These are phyloP conservation scores for Talaromyces sp. DNA, from an alignment of 2,329 filamentous ascomycete species.

Conservation along the genomic window DNA sequence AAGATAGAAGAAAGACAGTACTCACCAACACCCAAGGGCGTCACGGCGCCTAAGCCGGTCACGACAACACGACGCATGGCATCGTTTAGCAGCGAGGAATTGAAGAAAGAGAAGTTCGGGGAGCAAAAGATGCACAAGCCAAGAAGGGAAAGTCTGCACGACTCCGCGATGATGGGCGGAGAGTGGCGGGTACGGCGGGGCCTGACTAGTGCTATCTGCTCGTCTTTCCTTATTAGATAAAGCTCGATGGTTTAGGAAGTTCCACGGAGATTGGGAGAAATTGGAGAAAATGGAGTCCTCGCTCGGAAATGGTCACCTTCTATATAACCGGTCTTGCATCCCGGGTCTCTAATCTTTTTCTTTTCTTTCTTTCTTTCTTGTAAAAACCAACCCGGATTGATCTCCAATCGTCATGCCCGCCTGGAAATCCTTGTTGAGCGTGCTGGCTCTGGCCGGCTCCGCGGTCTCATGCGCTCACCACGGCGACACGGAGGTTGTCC, in stretches of 20 bases:
- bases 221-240: constrained; percentile 26
- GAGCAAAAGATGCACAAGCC: constrained; percentile 21
- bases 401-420: constrained; percentile 26
- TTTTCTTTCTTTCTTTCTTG: constrained; percentile 7
- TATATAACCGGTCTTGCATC: neutral
- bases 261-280: constrained; percentile 18
- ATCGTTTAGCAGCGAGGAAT: constrained; percentile 16
- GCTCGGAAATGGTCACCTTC: too few relatives aligned
- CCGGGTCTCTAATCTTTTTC: constrained; percentile 2
- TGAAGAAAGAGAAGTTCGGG: constrained; percentile 4
- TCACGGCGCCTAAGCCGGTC: constrained; percentile 79
- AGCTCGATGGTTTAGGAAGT: constrained; percentile 23
- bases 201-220: constrained; percentile 9
- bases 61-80: constrained; percentile 71
- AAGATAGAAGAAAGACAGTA: constrained; percentile 6
- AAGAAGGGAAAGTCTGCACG: constrained; percentile 46
- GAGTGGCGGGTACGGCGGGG: constrained; percentile 20
- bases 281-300: neutral
- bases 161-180: constrained; percentile 15
- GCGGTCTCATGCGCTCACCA: constrained; percentile 43
- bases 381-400: neutral
- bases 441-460: constrained; percentile 38
- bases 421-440: constrained; percentile 32
- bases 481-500: constrained; percentile 43
- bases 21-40: constrained; percentile 76